A percentile compares a stretch with the other conserved stretches of the same genome.
Evolutionary conservation across 192 early-diverging fungal genomes (phyloP).

Genomic region (Umbelopsis isabellina): DNA sequence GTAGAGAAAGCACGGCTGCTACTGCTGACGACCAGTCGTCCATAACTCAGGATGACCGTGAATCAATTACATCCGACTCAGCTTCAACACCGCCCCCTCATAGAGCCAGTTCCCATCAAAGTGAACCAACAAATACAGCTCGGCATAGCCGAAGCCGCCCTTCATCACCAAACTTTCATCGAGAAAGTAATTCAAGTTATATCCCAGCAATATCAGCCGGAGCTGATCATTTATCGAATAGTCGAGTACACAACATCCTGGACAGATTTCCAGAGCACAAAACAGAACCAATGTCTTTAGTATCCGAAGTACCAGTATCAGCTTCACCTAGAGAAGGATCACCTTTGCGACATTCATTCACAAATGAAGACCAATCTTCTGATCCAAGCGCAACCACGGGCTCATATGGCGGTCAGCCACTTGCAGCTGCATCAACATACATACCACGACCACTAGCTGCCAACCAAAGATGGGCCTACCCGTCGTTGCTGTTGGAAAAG

Average conservation of each 20-base stretch:
- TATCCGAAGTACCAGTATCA: conserved; percentile 16
- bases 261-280: conserved; percentile 8
- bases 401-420: neutral
- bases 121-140: neutral
- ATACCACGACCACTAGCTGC: neutral
- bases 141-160: neutral
- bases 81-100: neutral
- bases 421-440: neutral
- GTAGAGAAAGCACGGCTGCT: neutral
- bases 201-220: neutral
- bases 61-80: conserved; percentile 19
- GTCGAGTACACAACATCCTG: neutral
- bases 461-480: neutral
- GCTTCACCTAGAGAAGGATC: conserved; percentile 11
- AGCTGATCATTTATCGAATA: neutral
- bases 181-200: neutral
- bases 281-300: neutral
- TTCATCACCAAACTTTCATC: neutral
- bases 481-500: neutral
- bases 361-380: neutral
- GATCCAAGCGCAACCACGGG: neutral
- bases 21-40: neutral
- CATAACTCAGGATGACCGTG: neutral
- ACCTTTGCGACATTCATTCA: conserved; percentile 8
- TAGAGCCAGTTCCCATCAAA: neutral